phyloP scores from a whole-genome alignment of 1,284 basidiomycete genomes.

The Takashimella tepidaria region DNA sequence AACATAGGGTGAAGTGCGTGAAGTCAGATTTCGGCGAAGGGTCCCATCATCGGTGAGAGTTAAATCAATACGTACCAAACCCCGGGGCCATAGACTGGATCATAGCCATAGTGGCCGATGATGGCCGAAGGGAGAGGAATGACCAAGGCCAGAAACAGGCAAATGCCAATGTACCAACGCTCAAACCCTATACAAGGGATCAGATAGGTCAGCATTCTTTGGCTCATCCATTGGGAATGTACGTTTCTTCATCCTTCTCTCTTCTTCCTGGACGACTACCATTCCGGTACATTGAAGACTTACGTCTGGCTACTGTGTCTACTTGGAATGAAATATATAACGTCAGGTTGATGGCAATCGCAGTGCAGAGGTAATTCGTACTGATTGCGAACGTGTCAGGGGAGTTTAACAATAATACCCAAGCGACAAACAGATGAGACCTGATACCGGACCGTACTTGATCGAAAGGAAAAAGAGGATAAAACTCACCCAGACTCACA shows the following conservation, averaged over 20 bases:
- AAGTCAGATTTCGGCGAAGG: too few species aligned
- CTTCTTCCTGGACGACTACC: not conserved
- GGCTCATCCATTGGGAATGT: not conserved
- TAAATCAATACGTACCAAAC: not conserved
- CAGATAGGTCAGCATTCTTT: not conserved
- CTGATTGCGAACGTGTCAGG: too few species aligned
- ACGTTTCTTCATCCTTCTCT: not conserved
- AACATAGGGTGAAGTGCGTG: too few species aligned
- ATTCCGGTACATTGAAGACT: not conserved
- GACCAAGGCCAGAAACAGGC: not conserved
- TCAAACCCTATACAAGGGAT: not conserved
- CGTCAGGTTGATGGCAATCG: constrained; percentile 35
- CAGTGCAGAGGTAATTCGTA: constrained; percentile 34
- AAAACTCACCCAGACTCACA: not conserved
- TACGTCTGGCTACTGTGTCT: not conserved
- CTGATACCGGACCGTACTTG: too few species aligned
- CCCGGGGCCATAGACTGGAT: not conserved
- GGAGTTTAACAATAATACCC: too few species aligned
- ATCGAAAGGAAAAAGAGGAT: too few species aligned
- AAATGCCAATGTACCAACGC: not conserved
- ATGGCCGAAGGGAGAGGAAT: not conserved
- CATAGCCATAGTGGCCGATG: not conserved
- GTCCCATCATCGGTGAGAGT: too few species aligned
- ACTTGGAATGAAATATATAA: not conserved
- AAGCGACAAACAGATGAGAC: too few species aligned